Base-by-base conservation (phyloP, 495 filamentous ascomycete genomes). In the Bryoglossum gracile region DNA sequence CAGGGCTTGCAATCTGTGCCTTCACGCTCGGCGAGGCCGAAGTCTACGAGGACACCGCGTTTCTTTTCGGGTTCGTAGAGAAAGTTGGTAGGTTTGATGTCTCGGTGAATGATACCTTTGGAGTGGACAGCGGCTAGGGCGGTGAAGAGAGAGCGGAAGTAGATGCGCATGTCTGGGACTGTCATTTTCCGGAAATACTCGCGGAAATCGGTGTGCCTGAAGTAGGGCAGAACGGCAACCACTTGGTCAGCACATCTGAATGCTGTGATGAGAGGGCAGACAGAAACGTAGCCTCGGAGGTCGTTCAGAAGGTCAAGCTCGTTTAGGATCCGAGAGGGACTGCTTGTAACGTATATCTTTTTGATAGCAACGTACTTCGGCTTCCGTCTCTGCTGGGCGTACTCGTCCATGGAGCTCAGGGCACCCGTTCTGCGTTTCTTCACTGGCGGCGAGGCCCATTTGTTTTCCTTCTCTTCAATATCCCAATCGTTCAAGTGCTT, bases 1-100 rank as follows among this genome's bases (percentile, higher is more conserved):
- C 87, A 92, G 24, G 75, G 80, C 51, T 83, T 82, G 47, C 66
- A 74, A n/a, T 91, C 86, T 30, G 73, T 75, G 6, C 83, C 84
- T 56, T 87, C 80, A 25, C 84, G 69, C 68, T 98, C 92, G 23
- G 92, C 92, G 10, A 98, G 76, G 21, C 92, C 92, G 68, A 98
- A 98, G 63, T 98, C 92, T 4, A 96, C 91, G 10, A 98, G 75
- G 2, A 98, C 92, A 13, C 92, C 92, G 45, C 87, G 81, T 55
- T 79, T 75, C 51, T 85, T 73, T 3, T 81, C 67, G 3, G 86
- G 84, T 51, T 95, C 90, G 71, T 97, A 99, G 25, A 99, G 78
- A 60, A 99, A 99, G 62, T 99, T 99, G 10, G 92, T 99, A n/a
- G 92, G 92, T 64, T 99, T 99, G 63, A 99, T 96, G 64, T 99